phyloP scores from a whole-genome alignment of 257 asterid species.

The Echium plantagineum region DNA sequence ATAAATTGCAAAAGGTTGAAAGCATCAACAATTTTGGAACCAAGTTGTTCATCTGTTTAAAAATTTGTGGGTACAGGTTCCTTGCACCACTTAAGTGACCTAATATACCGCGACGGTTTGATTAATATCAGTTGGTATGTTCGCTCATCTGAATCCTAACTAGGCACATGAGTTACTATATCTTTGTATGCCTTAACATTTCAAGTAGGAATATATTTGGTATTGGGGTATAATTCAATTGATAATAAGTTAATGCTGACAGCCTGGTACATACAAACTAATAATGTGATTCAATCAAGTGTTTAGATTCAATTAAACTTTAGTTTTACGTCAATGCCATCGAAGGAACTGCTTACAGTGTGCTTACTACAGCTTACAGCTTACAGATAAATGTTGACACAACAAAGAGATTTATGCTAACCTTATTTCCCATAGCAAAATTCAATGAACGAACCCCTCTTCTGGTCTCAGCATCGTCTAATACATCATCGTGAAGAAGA shows the following conservation, averaged over 20 bases:
- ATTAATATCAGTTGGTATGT: not conserved
- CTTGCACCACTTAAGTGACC: not conserved
- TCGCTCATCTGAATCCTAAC: not conserved
- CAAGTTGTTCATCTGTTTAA: not conserved
- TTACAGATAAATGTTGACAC: not conserved
- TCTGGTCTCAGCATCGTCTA: conserved; percentile 97
- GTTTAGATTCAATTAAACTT: not conserved
- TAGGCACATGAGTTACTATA: not conserved
- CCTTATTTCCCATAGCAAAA: conserved; percentile 94
- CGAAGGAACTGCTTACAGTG: not conserved
- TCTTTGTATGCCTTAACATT: no score
- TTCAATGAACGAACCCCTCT: conserved; percentile 86
- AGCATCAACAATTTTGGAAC: not conserved
- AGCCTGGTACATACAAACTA: not conserved
- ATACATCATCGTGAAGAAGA: conserved; percentile 96
- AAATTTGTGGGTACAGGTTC: not conserved
- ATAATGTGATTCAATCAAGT: not conserved
- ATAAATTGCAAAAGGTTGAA: conserved; percentile 20
- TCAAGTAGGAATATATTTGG: not conserved
- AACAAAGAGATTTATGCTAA: conserved; percentile 9
- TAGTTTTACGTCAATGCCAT: not conserved
- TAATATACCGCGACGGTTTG: not conserved
- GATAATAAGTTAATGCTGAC: not conserved
- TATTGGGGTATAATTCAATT: not conserved
- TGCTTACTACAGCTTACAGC: not conserved